Evolutionary conservation across 164 flowering plant genomes (phyloP).

Genomic region (Protea cynaroides): DNA sequence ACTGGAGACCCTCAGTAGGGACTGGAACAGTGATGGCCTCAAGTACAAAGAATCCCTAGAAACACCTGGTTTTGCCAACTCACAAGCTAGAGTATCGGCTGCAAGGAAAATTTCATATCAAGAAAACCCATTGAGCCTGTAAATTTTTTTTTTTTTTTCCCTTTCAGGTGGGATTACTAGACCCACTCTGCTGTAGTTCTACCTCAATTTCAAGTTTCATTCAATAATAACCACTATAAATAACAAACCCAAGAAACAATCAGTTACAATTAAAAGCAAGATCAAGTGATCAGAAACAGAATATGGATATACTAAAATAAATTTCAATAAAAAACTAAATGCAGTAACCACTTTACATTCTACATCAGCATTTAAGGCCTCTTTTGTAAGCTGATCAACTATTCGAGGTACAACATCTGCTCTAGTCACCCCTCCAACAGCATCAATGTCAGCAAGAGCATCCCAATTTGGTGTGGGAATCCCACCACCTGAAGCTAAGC

Average conservation of each 20-base stretch:
- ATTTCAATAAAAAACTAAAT: slow-evolving; percentile 3
- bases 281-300: neutral
- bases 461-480: slow-evolving; percentile 99
- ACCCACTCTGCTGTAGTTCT: neutral
- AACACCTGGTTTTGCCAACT: too few relatives aligned
- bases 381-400: slow-evolving; percentile 66
- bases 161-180: too few relatives aligned
- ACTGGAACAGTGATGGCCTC: too few relatives aligned
- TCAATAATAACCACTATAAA: neutral
- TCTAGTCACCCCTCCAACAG: slow-evolving; percentile 96
- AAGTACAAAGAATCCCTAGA: too few relatives aligned
- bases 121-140: too few relatives aligned
- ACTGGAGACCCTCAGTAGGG: too few relatives aligned
- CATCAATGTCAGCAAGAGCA: slow-evolving; percentile 97
- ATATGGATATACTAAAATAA: neutral
- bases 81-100: too few relatives aligned
- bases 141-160: too few relatives aligned
- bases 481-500: slow-evolving; percentile 86
- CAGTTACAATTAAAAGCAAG: neutral
- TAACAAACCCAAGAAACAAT: neutral
- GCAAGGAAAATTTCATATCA: too few relatives aligned
- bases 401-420: slow-evolving; percentile 99
- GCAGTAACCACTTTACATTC: slow-evolving; percentile 51
- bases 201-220: neutral
- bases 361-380: slow-evolving; percentile 63